Conservation (phyloP, 768 basidiomycete genomes). For the Leucosporidium scottii region DNA sequence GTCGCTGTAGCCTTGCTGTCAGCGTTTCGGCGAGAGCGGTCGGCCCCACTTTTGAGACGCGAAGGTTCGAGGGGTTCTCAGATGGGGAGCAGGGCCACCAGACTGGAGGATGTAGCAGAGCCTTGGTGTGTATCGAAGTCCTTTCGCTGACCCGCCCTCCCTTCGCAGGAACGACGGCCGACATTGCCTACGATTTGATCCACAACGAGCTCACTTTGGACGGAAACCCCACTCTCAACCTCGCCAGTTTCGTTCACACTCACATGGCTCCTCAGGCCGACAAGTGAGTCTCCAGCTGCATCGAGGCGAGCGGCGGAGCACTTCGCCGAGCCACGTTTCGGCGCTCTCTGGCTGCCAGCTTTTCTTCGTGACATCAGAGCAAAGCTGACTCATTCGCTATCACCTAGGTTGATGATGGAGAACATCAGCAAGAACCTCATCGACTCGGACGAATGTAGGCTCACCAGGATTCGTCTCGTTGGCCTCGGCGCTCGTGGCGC, state of each 20-base stretch:
- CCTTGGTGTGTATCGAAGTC: too few relatives aligned
- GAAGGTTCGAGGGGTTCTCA: too few relatives aligned
- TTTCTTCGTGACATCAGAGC: too few relatives aligned
- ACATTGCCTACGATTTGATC: conserved; percentile 42
- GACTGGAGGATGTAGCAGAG: too few relatives aligned
- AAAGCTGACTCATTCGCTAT: too few relatives aligned
- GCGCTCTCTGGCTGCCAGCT: background rate
- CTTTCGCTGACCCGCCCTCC: background rate
- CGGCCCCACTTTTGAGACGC: background rate
- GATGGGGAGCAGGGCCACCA: too few relatives aligned
- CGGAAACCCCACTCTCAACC: conserved; percentile 48
- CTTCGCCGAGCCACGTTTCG: conserved; percentile 36
- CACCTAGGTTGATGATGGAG: conserved; percentile 55
- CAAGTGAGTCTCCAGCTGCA: conserved; percentile 42
- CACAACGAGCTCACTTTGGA: conserved; percentile 48
- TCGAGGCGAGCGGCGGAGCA: conserved; percentile 32
- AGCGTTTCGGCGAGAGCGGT: background rate
- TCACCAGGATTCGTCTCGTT: background rate
- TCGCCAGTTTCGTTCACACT: conserved; percentile 61
- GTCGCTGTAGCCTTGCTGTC: conserved; percentile 43
- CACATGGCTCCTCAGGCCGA: conserved; percentile 46
- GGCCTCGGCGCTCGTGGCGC: background rate
- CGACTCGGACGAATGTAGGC: conserved; percentile 57
- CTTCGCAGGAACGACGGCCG: conserved; percentile 22
- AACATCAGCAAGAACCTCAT: conserved; percentile 63